Percentiles rank a stretch among this genome's conserved stretches.
Evolutionary conservation across 805 yeast species (phyloP).

Genomic region (Kurtzmaniella fragi): DNA sequence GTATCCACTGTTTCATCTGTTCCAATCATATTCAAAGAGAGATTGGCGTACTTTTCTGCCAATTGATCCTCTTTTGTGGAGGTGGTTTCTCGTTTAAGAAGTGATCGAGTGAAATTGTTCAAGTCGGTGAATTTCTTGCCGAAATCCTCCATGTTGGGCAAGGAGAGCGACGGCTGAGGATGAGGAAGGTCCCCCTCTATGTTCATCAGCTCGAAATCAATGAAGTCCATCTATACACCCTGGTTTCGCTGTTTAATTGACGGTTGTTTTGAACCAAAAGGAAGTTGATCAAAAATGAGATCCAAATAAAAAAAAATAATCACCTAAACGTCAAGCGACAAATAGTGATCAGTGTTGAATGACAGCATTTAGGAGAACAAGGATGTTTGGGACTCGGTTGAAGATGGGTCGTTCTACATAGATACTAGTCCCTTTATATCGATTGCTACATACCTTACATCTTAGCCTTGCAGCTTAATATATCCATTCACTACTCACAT

Average conservation of each 20-base stretch:
- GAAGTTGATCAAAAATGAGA: no score
- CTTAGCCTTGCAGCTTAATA: no score
- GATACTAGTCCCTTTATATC: no score
- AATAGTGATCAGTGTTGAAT: no score
- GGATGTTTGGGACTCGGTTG: no score
- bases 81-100: constrained; percentile 15
- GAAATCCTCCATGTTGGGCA: constrained; percentile 35
- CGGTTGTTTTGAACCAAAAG: no score
- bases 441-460: no score
- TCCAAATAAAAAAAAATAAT: neutral
- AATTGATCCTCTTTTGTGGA: constrained; percentile 10
- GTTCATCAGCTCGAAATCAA: constrained; percentile 33
- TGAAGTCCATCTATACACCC: constrained; percentile 31
- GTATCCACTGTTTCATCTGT: constrained; percentile 6
- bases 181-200: constrained; percentile 26
- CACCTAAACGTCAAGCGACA: no score
- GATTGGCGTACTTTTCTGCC: constrained; percentile 46
- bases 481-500: no score
- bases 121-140: constrained; percentile 30
- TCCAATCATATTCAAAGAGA: constrained; percentile 38
- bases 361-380: no score
- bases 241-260: neutral
- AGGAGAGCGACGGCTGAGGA: constrained; percentile 41
- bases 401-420: no score
- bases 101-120: constrained; percentile 23